Evolutionary conservation across 129 eudicot genomes (phyloP), one percentile per base, ranked within the genome.

Genomic region (Ambrosia artemisiifolia): DNA sequence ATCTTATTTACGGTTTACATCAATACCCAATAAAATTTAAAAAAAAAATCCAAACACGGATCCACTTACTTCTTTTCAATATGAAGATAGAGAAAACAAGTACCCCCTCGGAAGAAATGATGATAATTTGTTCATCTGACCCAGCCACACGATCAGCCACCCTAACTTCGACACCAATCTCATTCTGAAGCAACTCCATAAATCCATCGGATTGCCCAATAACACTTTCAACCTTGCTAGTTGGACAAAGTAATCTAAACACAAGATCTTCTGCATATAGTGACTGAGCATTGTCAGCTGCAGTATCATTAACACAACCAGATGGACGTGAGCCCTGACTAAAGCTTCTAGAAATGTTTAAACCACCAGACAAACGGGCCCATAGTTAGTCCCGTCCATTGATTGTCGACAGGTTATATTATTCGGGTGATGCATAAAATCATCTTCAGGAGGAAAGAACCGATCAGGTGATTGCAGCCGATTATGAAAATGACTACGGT

Each of bases 171-270:
- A 95, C 99, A 56, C 99, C 99, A 56, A 95, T 88, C 79, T 95
- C 99, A 83, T 88, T 85, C 76, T 85, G 97, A 46, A 95, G 94
- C 83, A 95, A 71, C 28, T 95, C 99, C 80, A 90, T 81, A 65
- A 95, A 86, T 50, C 99, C 99, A 85, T 86, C 92, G 3, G 96
- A 77, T 70, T 88, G 97, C 66, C 99, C 97, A 65, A 88, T 70
- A 83, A 95, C 86, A 63, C 77, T 79, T 59, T 81, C 96, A 75
- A 95, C 80, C 90, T 87, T 95, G 38, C 74, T 87, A 56, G 59
- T 80, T 34, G 99, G 99, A 73, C 99, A 95, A 46, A 95, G 97
- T 68, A 95, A 90, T 56, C 91, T 90, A 74, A 95, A 95, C 51
- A 95, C 91, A 65, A 95, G 79, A 46, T 84, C 94, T 53, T 95